Evolutionary conservation across 1,284 basidiomycete genomes (phyloP).

Genomic region (Gymnopus androsaceus): DNA sequence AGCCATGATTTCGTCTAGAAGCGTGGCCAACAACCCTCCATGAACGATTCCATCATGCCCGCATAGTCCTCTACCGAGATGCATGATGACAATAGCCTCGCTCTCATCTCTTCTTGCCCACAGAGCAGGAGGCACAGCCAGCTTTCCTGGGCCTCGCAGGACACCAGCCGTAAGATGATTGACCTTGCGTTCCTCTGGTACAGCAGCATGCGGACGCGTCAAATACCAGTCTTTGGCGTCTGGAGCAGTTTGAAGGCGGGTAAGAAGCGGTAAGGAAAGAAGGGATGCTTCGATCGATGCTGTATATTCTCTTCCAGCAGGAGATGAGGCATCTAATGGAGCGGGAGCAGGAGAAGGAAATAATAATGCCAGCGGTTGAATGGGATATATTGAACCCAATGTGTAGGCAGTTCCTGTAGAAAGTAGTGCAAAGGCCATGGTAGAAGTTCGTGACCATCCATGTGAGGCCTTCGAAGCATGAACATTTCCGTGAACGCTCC

Average conservation of each 20-base stretch:
- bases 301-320: not conserved
- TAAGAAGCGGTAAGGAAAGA: conserved; percentile 65
- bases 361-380: not conserved
- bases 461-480: not conserved
- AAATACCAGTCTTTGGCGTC: conserved; percentile 72
- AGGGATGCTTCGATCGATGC: conserved; percentile 43
- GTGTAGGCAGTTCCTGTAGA: not conserved
- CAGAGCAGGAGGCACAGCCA: conserved; percentile 79
- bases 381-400: conserved; percentile 1
- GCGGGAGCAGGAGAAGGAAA: not conserved
- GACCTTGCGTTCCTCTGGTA: conserved; percentile 69
- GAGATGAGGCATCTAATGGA: not conserved
- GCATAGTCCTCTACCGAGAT: conserved; percentile 85
- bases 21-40: conserved; percentile 87
- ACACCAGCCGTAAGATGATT: conserved; percentile 87
- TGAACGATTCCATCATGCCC: conserved; percentile 94
- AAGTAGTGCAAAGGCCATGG: not conserved
- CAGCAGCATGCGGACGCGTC: conserved; percentile 71
- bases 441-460: not conserved
- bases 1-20: conserved; percentile 86
- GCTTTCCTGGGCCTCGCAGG: conserved; percentile 81
- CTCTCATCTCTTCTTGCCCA: conserved; percentile 74
- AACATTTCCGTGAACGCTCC: not conserved
- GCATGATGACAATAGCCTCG: conserved; percentile 71
- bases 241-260: conserved; percentile 43